Percentiles rank a stretch among this genome's conserved stretches.
Evolutionary conservation across 1,284 basidiomycete genomes (phyloP).

Genomic region (Amylostereum chailletii): DNA sequence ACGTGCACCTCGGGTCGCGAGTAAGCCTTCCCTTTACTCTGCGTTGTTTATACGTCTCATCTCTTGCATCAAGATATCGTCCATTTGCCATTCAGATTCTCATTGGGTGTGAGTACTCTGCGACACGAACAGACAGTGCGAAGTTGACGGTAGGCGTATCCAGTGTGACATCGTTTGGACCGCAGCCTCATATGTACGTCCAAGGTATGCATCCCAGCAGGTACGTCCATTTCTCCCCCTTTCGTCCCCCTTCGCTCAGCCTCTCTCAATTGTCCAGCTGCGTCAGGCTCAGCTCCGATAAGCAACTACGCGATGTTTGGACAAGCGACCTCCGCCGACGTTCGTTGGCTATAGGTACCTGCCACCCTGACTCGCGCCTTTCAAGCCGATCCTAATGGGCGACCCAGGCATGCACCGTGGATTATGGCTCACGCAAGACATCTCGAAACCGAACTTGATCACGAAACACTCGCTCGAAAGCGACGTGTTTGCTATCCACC

Average conservation of each 20-base stretch:
- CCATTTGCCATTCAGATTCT: conserved; percentile 28
- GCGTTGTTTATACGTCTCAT: no score
- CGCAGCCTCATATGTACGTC: conserved; percentile 36
- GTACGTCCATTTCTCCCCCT: conserved; percentile 20
- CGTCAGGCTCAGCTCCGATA: conserved; percentile 25
- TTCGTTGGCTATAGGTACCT: conserved; percentile 46
- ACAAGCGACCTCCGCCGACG: conserved; percentile 38
- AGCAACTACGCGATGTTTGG: conserved; percentile 47
- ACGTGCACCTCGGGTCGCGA: no score
- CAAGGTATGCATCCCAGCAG: conserved; percentile 29
- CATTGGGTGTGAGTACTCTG: conserved; percentile 35
- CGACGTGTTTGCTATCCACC: conserved; percentile 52
- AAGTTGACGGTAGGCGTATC: not conserved
- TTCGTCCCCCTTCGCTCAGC: not conserved
- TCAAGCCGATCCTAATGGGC: conserved; percentile 5
- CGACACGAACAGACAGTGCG: not conserved
- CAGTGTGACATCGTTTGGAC: conserved; percentile 45
- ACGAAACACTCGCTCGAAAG: conserved; percentile 39
- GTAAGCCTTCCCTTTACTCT: no score
- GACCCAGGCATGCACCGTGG: conserved; percentile 39
- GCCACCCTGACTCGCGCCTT: not conserved
- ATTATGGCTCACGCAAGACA: conserved; percentile 42
- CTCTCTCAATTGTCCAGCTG: not conserved
- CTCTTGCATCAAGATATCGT: no score
- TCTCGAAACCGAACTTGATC: conserved; percentile 27